Base-by-base conservation (phyloP, 2,329 filamentous ascomycete species). In the Coleophoma crateriformis region DNA sequence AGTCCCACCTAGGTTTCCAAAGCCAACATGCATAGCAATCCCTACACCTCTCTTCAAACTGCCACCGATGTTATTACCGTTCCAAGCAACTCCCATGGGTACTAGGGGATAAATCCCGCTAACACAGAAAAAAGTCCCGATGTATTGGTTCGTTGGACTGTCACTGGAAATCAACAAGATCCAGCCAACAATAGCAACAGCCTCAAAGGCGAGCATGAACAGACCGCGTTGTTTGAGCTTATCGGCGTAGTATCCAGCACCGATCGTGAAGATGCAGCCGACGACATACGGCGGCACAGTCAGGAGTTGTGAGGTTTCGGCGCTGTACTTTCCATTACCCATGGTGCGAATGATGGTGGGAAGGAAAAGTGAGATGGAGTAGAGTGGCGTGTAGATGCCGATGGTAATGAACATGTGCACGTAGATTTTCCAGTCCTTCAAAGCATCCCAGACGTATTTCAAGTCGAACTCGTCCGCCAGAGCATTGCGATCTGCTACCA, bases 21-120 rank as follows among this genome's bases (percentile, higher is more conserved):
- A 49, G n/a, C 50, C 77, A 44, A 86, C 83, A 34, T 82, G 79
- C 17, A 85, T 67, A 0, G 81, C 82, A 75, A 85, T 85, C 2
- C 81, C 82, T 0, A 75, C 76, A 13, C 76, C 77, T 4, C 82
- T 73, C 57, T 74, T 74, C 50, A 72, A 70, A 14, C 81, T 73
- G 0, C 81, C 80, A 1, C 71, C 71, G 1, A 83, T 74, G 49
- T 82, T 81, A 50, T 75, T 77, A 2, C 74, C 71, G 32, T 84
- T 75, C 63, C 81, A 84, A 58, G 78, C 81, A 35, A 69, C 58
- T 50, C 69, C 66, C 50, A 65, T 60, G 1, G 71, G 69, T 50
- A 71, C 68, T 6, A 68, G 67, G 4, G 71, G 68, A 49, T 73
- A 74, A 39, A 73, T 69, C 7, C 72, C 72, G 27, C 66, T 55